Evolutionary conservation across 495 filamentous ascomycete genomes (phyloP).

Genomic region (Platismatia glauca): DNA sequence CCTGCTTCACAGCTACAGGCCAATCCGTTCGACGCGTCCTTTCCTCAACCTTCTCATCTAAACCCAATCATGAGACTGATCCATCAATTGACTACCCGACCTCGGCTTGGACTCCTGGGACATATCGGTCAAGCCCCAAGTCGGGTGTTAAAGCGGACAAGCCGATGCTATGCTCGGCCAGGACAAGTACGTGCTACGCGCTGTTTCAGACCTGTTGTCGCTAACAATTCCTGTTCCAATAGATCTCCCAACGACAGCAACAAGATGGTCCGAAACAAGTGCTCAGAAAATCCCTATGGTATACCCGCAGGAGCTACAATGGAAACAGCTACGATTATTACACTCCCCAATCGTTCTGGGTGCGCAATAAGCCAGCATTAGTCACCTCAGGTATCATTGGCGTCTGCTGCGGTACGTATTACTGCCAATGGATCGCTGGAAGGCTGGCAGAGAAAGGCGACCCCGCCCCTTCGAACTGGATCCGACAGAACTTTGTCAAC

Average conservation of each 20-base stretch:
- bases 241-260: background rate
- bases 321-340: background rate
- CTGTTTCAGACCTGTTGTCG: background rate
- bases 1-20: background rate
- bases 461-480: background rate
- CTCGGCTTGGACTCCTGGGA: background rate
- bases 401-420: slow-evolving; percentile 1
- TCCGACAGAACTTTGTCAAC: slow-evolving; percentile 11
- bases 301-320: background rate
- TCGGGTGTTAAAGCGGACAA: background rate
- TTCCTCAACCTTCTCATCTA: no score
- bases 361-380: background rate
- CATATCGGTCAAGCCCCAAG: background rate
- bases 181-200: background rate
- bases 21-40: background rate
- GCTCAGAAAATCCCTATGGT: background rate
- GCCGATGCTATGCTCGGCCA: background rate
- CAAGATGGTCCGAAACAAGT: background rate
- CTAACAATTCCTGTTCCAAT: background rate
- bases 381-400: background rate
- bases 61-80: background rate
- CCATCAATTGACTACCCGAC: background rate
- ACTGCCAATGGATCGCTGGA: slow-evolving; percentile 1
- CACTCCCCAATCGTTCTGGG: background rate
- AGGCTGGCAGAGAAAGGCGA: background rate